phyloP scores from a whole-genome alignment of 345 rosid genomes.

The Citrus sp. region DNA sequence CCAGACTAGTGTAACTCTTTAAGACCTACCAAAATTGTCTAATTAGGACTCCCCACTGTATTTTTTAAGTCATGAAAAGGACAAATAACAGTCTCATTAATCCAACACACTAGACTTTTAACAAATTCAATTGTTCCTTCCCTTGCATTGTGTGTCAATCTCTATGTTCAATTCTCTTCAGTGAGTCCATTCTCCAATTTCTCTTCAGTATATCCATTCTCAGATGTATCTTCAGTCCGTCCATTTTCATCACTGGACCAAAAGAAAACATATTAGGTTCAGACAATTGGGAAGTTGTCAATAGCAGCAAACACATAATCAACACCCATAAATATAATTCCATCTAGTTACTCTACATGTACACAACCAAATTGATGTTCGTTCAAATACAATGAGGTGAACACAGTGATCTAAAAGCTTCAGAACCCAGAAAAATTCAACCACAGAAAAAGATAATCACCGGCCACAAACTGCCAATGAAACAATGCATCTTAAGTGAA shows the following conservation, averaged over 20 bases:
- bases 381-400: neutral
- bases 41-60: slow-evolving; percentile 18
- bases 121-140: slow-evolving; percentile 11
- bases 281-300: neutral
- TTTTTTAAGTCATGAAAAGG: slow-evolving; percentile 14
- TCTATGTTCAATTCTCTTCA: slow-evolving; percentile 24
- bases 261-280: neutral
- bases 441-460: neutral
- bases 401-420: neutral
- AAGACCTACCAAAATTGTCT: slow-evolving; percentile 46
- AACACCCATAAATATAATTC: neutral
- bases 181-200: slow-evolving; percentile 23
- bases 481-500: neutral
- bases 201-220: slow-evolving; percentile 26
- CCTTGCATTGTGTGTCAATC: slow-evolving; percentile 5
- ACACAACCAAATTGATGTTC: neutral
- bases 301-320: neutral
- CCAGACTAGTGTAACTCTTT: slow-evolving; percentile 16
- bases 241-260: slow-evolving; percentile 39
- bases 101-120: slow-evolving; percentile 20
- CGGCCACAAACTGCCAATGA: neutral
- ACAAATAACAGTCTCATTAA: slow-evolving; percentile 13
- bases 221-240: slow-evolving; percentile 16
- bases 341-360: neutral
- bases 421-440: neutral